Evolutionary conservation across 75 land plant genomes (phyloP).

Genomic region (Pinus albicaulis): DNA sequence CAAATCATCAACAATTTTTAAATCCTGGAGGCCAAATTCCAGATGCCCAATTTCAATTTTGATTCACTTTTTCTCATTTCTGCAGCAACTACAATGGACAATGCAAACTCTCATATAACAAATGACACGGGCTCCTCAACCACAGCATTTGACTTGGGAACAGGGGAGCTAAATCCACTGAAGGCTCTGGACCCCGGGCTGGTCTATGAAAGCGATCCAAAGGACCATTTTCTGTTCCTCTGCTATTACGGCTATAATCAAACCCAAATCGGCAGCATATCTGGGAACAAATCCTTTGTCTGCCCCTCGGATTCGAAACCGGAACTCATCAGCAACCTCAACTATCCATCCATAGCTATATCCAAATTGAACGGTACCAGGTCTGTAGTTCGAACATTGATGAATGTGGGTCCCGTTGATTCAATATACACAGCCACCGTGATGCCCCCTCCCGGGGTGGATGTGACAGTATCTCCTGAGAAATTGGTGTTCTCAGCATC

Average conservation of each 20-base stretch:
- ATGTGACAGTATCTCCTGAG: constrained; percentile 44
- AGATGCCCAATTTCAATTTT: no score
- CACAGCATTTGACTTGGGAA: constrained; percentile 49
- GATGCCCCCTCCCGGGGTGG: constrained; percentile 31
- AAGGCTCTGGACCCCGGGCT: constrained; percentile 69
- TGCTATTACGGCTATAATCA: constrained; percentile 58
- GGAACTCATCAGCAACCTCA: constrained; percentile 56
- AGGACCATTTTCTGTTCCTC: constrained; percentile 55
- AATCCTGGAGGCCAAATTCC: no score
- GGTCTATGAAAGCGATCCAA: constrained; percentile 45
- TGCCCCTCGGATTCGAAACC: neutral
- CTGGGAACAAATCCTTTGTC: constrained; percentile 16
- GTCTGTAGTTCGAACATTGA: constrained; percentile 37
- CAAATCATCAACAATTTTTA: no score
- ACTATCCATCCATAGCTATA: constrained; percentile 72
- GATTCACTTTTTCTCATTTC: no score
- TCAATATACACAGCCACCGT: constrained; percentile 35
- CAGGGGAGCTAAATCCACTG: constrained; percentile 60
- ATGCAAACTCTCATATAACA: constrained; percentile 26
- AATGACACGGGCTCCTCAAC: constrained; percentile 25
- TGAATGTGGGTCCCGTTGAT: constrained; percentile 50
- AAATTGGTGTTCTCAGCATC: constrained; percentile 30
- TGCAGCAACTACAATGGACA: constrained; percentile 54
- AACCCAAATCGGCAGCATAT: constrained; percentile 14
- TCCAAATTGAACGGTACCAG: constrained; percentile 10